These are phyloP conservation scores for Quercus ilex DNA, from an alignment of 306 rosid species.

Conservation along the genomic window DNA sequence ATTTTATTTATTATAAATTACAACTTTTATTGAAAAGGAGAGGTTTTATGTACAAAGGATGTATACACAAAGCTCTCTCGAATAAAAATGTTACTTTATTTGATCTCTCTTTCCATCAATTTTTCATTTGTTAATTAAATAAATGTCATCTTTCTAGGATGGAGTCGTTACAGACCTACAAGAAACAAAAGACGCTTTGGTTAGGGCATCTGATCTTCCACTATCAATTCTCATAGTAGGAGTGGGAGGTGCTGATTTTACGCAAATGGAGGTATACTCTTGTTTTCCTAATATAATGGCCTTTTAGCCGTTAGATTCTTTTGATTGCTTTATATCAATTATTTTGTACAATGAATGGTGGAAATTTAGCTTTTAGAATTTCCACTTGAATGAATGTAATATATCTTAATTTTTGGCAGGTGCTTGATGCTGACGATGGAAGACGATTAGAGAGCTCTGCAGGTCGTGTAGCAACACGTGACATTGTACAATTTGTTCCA, in stretches of 20 bases:
- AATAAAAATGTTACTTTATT: conserved; percentile 1
- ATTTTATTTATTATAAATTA: no score
- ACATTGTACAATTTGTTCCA: conserved; percentile 83
- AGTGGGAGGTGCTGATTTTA: conserved; percentile 78
- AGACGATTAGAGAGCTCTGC: conserved; percentile 53
- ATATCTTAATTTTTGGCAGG: conserved; percentile 31
- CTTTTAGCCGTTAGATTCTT: neutral
- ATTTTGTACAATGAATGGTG: neutral
- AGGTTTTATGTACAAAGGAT: no score
- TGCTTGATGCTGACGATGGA: conserved; percentile 81
- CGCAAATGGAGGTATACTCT: conserved; percentile 67
- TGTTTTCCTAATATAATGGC: neutral
- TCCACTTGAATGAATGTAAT: neutral
- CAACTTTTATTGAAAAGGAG: no score
- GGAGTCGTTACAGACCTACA: conserved; percentile 87
- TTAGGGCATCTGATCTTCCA: conserved; percentile 86
- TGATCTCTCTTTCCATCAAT: neutral
- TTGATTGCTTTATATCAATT: neutral
- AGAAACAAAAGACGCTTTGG: conserved; percentile 76
- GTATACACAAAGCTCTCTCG: neutral
- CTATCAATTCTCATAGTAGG: conserved; percentile 83
- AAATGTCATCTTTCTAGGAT: conserved; percentile 43
- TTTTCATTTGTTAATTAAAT: neutral
- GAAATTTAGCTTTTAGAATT: neutral
- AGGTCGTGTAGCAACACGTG: conserved; percentile 74